Base-by-base conservation (phyloP, 2,329 filamentous ascomycete species). In the Calonectria leucothoes region DNA sequence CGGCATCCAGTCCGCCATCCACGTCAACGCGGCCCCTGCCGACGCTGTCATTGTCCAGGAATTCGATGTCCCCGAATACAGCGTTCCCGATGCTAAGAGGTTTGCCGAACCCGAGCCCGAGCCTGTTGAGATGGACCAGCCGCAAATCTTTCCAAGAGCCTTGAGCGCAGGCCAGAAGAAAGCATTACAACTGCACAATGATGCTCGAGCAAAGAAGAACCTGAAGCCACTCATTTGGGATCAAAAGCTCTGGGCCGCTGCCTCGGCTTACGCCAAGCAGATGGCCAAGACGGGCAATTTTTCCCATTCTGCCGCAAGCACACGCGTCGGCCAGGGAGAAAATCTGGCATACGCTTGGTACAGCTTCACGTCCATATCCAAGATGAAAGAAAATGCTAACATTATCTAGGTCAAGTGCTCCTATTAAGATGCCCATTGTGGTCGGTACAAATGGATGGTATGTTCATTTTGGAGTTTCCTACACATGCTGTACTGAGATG, bases 261-360 rank as follows among this genome's bases (percentile, higher is more conserved):
- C 79, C 1, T 66, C 61, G 2, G 51, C 51, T 4, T 80, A 69
- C 17, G 79, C 79, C 0, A 71, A 77, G 35, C 64, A 76, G 17
- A 61, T 80, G n/a, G 79, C 75, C 11, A 71, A 77, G 61, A 25
- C 25, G 25, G 72, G 72, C 5, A 75, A 71, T 31, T 42, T 80
- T 17, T 1, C 29, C 0, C 79, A 80, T 8, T 80, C 79, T 4
- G 1, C 39, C 0, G 31, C 33, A 12, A 63, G 29, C 0, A 33
- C 73, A 0, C 71, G 79, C 6, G 72, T 72, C 0, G 74, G 75
- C 1, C 76, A 80, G 42, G 79, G 79, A 0, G 79, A 80, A 48
- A 80, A 80, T 4, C 27, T 80, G 6, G 79, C 77, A 1, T 79
- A 74, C 25, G 76, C 65, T 11, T 75, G 63, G 75, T 72, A 67